Evolutionary conservation across 31 red algal genomes (phyloP), one percentile per base, ranked within the genome.

Genomic region (Endocladia muricata): DNA sequence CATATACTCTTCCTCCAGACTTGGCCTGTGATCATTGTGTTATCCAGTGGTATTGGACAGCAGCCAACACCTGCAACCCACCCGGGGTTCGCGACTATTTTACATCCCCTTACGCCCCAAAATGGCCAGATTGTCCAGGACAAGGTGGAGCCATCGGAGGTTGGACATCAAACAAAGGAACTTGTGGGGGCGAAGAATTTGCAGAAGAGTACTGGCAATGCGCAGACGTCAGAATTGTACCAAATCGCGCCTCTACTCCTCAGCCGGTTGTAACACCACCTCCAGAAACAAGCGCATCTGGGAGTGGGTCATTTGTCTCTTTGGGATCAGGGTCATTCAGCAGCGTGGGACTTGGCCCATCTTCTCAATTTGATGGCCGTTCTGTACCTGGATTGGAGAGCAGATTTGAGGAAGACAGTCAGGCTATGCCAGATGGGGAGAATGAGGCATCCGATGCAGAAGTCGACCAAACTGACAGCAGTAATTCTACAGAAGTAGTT

Each of bases 151-250:
- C 76, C n/a, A 52, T 60, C 8, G 68, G 54, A 5, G 85, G 85
- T 6, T 79, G 38, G 3, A 32, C 3, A 21, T 44, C 22, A 19
- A 51, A 51, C 38, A 73, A 47, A 34, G 26, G 40, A 54, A 71
- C 30, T 29, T 85, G 82, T 17, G 82, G 82, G 59, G 82, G 82
- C 6, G 67, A 25, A 7, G 41, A 55, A 19, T 89, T 80, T 40
- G 76, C 85, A 11, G 85, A 89, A 41, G 85, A 89, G 58, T 90
- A 83, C 62, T 90, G 60, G 60, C 69, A 76, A 56, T 90, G 87
- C 41, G 49, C 87, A 17, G 87, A 90, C 66, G 71, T 90, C 19
- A 29, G 62, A 29, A 83, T 90, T 47, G 70, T 73, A 34, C 48
- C 65, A 33, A 54, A 66, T 9, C 52, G 21, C 26, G 48, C 62